phyloP scores from a whole-genome alignment of 2,329 filamentous ascomycete genomes.

The Tolypocladium ophioglossoides region DNA sequence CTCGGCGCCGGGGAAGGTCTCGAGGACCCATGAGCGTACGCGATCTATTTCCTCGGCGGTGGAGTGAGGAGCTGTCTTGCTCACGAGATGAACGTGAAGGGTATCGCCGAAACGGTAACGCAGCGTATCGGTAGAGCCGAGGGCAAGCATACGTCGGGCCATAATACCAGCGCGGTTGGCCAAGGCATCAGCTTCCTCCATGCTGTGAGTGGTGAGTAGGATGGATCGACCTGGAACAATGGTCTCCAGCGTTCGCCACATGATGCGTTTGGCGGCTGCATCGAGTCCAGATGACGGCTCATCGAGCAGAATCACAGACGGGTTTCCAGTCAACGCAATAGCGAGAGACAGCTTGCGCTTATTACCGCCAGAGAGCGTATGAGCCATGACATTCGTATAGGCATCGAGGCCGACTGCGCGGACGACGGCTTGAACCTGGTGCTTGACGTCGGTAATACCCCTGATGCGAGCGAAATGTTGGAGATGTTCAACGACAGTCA shows the following conservation, averaged over 20 bases:
- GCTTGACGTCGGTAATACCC: conserved; percentile 62
- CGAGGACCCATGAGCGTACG: conserved; percentile 55
- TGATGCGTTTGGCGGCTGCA: conserved; percentile 78
- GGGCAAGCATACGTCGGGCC: conserved; percentile 72
- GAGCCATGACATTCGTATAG: conserved; percentile 66
- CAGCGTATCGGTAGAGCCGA: conserved; percentile 65
- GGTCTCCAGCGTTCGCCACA: conserved; percentile 77
- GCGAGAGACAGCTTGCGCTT: conserved; percentile 89
- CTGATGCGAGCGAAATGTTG: conserved; percentile 78
- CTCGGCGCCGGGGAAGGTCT: conserved; percentile 50
- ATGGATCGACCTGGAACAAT: conserved; percentile 68
- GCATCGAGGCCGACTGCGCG: conserved; percentile 65
- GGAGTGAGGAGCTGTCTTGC: conserved; percentile 64
- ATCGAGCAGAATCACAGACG: conserved; percentile 75
- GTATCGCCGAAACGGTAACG: conserved; percentile 66
- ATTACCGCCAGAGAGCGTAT: conserved; percentile 78
- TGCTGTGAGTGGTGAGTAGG: conserved; percentile 82
- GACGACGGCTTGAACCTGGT: conserved; percentile 73
- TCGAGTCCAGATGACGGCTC: conserved; percentile 86
- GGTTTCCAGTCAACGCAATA: conserved; percentile 89
- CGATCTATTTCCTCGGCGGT: conserved; percentile 53
- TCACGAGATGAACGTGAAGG: conserved; percentile 74
- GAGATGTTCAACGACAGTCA: conserved; percentile 83
- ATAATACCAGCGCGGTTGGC: conserved; percentile 79
- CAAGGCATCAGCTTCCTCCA: conserved; percentile 90